Evolutionary conservation across 1,284 basidiomycete species (phyloP), one percentile per base, ranked within the genome.

Genomic region (Cryptococcus sp.): DNA sequence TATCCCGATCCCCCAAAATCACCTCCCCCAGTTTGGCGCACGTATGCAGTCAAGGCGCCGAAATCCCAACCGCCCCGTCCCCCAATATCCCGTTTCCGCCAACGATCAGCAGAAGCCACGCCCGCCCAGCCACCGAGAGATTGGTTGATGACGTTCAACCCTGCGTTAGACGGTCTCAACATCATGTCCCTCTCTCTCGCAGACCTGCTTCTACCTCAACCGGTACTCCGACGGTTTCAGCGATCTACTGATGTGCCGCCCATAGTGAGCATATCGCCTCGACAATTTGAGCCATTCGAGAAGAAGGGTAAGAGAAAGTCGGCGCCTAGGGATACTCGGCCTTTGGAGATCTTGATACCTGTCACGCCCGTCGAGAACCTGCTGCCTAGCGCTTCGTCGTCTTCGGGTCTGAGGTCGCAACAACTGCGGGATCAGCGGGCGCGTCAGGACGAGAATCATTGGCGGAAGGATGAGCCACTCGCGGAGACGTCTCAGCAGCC

Each of bases 141-240:
- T 71, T 89, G 91, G 63, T 82, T 86, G 16, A 80, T 90, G 57
- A 87, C 88, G 4, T 91, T 88, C 79, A 83, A 86, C 27, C 90
- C 91, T 27, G 87, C 88, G 7, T 81, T 90, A 8, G 84, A 85
- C 58, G 84, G 84, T 42, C 86, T 89, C 81, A 84, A 74, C 49
- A 82, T 80, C 25, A 80, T 81, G 42, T 85, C 86, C 48, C 80
- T 90, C 40, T 86, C 85, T 4, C 67, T 90, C 30, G 87, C 90
- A 64, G 87, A 90, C 19, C 76, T 87, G 45, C 78, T 95, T 42
- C 86, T 92, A 69, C 68, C 72, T 5, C 64, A 65, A 40, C 69
- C 68, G 7, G 60, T 69, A 0, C 56, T 63, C 15, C 62, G 62
- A 22, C 73, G 71, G 7, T 71, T 75, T 46, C 62, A 59, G 3